A percentile compares a stretch with the other conserved stretches of the same genome.
phyloP scores from a whole-genome alignment of 1,284 basidiomycete species.

The Xerocomus nothofagi region DNA sequence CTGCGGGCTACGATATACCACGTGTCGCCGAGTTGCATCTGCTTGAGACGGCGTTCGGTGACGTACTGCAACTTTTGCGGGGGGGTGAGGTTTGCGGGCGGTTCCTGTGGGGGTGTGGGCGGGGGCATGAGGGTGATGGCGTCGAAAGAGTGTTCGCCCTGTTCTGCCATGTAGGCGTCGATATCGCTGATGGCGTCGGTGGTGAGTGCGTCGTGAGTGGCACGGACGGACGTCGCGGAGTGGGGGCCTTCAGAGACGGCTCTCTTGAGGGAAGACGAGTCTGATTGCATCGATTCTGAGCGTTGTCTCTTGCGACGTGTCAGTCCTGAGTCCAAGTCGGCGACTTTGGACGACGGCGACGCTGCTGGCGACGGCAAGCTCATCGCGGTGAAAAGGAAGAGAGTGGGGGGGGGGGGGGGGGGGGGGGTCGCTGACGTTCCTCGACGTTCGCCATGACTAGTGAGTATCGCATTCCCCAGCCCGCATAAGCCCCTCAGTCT shows the following conservation, averaged over 20 bases:
- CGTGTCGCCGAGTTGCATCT: conserved; percentile 63
- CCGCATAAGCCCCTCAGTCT: background rate
- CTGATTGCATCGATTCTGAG: conserved; percentile 51
- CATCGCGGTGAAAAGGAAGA: conserved; percentile 29
- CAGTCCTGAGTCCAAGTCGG: conserved; percentile 26
- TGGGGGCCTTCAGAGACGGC: conserved; percentile 60
- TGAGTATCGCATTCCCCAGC: conserved; percentile 10
- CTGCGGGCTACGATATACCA: conserved; percentile 75
- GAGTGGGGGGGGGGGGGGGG: background rate
- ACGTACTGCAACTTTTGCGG: conserved; percentile 52
- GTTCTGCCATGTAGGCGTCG: conserved; percentile 72
- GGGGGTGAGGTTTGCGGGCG: conserved; percentile 34
- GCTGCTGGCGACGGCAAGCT: conserved; percentile 35
- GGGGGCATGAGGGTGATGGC: conserved; percentile 24
- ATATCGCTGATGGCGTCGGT: conserved; percentile 40
- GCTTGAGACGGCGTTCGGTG: conserved; percentile 42
- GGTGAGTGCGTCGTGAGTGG: conserved; percentile 38
- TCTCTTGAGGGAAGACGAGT: conserved; percentile 69
- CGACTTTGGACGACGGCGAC: conserved; percentile 30
- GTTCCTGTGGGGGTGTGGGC: conserved; percentile 24
- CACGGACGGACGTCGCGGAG: conserved; percentile 41
- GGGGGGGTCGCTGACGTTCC: conserved; percentile 7
- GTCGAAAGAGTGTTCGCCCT: conserved; percentile 48
- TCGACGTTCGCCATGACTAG: conserved; percentile 24
- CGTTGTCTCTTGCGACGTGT: conserved; percentile 48